Evolutionary conservation across 805 yeast genomes (phyloP), one percentile per base, ranked within the genome.

Genomic region (Starmerella scarabaei): DNA sequence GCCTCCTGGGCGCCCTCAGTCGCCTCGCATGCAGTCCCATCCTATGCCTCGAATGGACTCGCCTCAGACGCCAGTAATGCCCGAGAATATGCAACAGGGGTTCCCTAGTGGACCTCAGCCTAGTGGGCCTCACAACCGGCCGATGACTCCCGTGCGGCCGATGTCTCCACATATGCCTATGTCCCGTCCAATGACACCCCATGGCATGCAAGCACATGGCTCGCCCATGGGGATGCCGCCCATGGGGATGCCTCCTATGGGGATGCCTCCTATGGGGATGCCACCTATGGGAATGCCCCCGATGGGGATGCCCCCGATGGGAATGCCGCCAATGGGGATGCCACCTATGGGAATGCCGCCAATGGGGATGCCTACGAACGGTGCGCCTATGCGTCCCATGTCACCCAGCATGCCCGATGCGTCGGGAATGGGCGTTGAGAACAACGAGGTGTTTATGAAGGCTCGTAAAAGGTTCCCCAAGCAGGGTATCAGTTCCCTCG

Each of bases 401-500:
- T 7, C 9, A 23, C 26, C 26, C 7, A 7, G 15, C 6, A 15
- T 7, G 7, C 31, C 31, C 18, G 6, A 7, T 8, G n/a, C 7
- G 9, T 7, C 15, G n/a, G 15, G 8, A 7, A n/a, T 20, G 8
- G 27, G 18, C 4, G 3, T 15, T 11, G 27, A 23, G 12, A 28
- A 26, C 35, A 27, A 27, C 6, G 44, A 41, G n/a, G 23, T 36
- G 14, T 41, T 36, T 33, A 41, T 41, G 44, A 19, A 20, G n/a
- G 21, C 37, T 2, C 33, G 20, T 27, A 24, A 16, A 20, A 30
- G 44, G n/a, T 41, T 41, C 33, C 44, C 44, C 12, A 36, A 36
- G 26, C 35, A 34, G 16, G 39, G 40, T 9, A n/a, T 16, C 21
- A 14, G 9, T 15, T 30, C 41, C n/a, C 30, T 18, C 16, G 31